Conservation (phyloP, 192 early-diverging fungal species). For the Coemansia sp. region DNA sequence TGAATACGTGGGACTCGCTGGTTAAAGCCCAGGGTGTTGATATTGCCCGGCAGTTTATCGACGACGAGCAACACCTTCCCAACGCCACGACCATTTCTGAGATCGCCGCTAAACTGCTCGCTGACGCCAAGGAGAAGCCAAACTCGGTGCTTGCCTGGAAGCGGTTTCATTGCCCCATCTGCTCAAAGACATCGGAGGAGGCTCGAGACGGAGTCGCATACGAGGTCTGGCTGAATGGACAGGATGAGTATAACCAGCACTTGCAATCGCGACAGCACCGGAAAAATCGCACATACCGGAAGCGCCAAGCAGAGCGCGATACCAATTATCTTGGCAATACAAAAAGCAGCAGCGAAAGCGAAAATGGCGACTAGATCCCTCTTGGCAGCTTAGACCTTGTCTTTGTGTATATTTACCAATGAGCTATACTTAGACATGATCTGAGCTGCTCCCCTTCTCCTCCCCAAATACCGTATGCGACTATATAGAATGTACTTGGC, state of each 20-base stretch:
- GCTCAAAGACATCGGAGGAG: slow-evolving; percentile 57
- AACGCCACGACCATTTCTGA: slow-evolving; percentile 21
- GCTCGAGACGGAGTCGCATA: slow-evolving; percentile 39
- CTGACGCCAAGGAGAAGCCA: slow-evolving; percentile 25
- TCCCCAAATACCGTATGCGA: neutral
- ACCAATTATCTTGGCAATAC: neutral
- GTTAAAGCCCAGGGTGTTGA: slow-evolving; percentile 61
- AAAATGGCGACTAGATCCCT: neutral
- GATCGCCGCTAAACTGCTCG: slow-evolving; percentile 37
- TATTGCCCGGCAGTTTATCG: slow-evolving; percentile 56
- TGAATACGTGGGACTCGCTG: slow-evolving; percentile 62
- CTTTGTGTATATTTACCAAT: neutral
- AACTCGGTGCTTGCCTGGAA: slow-evolving; percentile 61
- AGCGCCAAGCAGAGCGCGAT: slow-evolving; percentile 20
- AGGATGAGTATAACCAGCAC: slow-evolving; percentile 77
- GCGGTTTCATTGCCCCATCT: slow-evolving; percentile 72
- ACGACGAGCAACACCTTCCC: slow-evolving; percentile 8
- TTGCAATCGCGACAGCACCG: slow-evolving; percentile 68
- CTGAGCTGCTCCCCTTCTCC: neutral
- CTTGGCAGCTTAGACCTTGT: neutral
- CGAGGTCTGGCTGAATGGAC: slow-evolving; percentile 71
- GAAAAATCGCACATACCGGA: slow-evolving; percentile 48
- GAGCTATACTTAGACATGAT: neutral
- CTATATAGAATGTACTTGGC: neutral
- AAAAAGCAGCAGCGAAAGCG: slow-evolving; percentile 3